Evolutionary conservation across 2,329 filamentous ascomycete species (phyloP).

Genomic region (Alternaria brassicicola): DNA sequence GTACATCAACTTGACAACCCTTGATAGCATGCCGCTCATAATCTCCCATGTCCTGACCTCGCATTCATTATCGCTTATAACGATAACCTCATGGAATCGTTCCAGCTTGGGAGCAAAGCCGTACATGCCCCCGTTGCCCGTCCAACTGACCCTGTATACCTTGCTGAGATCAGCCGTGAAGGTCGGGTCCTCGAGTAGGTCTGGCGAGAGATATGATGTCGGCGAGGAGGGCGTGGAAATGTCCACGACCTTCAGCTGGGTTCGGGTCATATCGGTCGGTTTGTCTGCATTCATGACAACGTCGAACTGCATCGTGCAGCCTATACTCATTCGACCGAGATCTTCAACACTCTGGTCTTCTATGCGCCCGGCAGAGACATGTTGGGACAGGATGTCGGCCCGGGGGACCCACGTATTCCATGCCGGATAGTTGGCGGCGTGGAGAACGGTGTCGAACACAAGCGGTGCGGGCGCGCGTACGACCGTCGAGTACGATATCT

Average conservation of each 20-base stretch:
- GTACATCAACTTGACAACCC: constrained; percentile 24
- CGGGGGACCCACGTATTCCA: constrained; percentile 31
- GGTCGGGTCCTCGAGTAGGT: constrained; percentile 11
- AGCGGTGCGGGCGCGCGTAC: constrained; percentile 24
- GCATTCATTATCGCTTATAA: constrained; percentile 18
- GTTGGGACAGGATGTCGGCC: constrained; percentile 18
- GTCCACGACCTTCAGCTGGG: constrained; percentile 25
- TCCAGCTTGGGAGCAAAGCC: constrained; percentile 17
- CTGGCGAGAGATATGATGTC: constrained; percentile 17
- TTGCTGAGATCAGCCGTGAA: constrained; percentile 24
- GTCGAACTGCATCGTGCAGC: constrained; percentile 25
- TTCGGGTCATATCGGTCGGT: constrained; percentile 12
- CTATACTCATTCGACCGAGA: constrained; percentile 15
- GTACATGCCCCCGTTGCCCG: constrained; percentile 21
- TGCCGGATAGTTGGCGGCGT: constrained; percentile 18
- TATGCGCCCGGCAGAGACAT: not conserved
- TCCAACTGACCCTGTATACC: constrained; percentile 31
- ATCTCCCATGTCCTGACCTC: constrained; percentile 31
- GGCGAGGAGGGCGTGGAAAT: constrained; percentile 23
- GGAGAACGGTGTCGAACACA: constrained; percentile 26
- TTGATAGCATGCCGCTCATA: constrained; percentile 27
- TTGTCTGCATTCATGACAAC: constrained; percentile 25
- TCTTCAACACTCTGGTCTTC: not conserved
- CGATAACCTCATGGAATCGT: constrained; percentile 30
- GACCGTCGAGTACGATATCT: constrained; percentile 8